Conservation (phyloP, 768 basidiomycete species). For the Fomitopsis pulvina region DNA sequence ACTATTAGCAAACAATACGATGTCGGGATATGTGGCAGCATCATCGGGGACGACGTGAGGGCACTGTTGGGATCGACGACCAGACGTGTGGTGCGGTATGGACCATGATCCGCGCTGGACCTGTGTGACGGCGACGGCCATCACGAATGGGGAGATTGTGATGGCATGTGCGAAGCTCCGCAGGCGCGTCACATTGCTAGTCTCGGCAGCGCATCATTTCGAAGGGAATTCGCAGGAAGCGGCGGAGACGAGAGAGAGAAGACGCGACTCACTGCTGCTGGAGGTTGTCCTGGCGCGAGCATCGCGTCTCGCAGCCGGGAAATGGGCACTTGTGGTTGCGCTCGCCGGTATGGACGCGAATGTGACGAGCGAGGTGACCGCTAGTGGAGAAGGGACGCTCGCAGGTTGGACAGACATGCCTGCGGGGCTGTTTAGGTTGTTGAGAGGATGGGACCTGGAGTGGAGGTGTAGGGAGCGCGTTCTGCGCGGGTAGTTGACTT, state of each 20-base stretch:
- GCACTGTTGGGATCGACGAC: no score
- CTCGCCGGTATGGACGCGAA: slow-evolving; percentile 88
- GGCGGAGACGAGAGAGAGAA: not conserved
- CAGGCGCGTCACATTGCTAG: no score
- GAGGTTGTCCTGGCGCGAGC: slow-evolving; percentile 86
- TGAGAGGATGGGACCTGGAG: not conserved
- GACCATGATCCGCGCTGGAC: not conserved
- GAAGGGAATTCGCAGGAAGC: no score
- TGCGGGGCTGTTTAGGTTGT: slow-evolving; percentile 4
- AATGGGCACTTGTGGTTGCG: slow-evolving; percentile 91
- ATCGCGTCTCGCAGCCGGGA: slow-evolving; percentile 90
- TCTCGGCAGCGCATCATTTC: no score
- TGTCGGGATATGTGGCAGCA: not conserved
- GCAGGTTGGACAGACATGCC: slow-evolving; percentile 66
- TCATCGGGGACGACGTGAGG: no score
- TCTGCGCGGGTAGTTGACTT: not conserved
- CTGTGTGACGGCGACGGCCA: not conserved
- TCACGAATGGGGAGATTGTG: no score
- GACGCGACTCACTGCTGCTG: slow-evolving; percentile 45
- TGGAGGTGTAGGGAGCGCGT: not conserved
- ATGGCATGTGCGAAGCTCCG: no score
- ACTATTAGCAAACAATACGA: not conserved
- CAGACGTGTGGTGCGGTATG: no score
- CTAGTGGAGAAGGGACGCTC: slow-evolving; percentile 80
- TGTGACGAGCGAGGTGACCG: slow-evolving; percentile 83